Base-by-base conservation (phyloP, 1,284 basidiomycete species). In the Naganishia sp. region DNA sequence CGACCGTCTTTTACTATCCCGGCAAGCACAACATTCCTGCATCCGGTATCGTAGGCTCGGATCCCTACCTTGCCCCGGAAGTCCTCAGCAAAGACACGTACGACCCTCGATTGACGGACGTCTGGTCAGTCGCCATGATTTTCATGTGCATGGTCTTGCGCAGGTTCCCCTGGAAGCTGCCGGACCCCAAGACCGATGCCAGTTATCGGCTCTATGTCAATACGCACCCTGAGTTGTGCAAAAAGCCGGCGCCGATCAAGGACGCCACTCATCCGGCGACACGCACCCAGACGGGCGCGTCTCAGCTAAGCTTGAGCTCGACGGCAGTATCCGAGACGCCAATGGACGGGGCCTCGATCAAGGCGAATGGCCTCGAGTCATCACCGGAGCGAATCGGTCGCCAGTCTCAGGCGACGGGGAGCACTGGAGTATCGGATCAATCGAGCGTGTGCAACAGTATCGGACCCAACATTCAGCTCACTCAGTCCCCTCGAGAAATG, bases 71-170 rank as follows among this genome's bases (percentile, higher is more conserved):
- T 43, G 96, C 96, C 0, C 96, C 96, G 2, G 96, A 99, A 77
- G 95, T 99, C n/a, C 84, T 98, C 66, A 78, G 79, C 57, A 80
- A 82, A 67, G 86, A 88, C 68, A 84, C 85, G 39, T 99, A 99
- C 80, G 96, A 99, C 79, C 95, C 96, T 18, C 86, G 95, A 73
- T 89, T 98, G 81, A 94, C 94, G 13, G 96, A 99, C 75, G 94
- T 99, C 17, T 99, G 96, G 96, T 92, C 90, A 71, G 88, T 95
- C 52, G 96, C 92, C 63, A 94, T 99, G 81, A 99, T 99, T 74
- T 98, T 99, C 84, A 87, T 99, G 82, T 99, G 96, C 83, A 99
- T 99, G 96, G 84, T 96, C 68, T 85, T 99, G n/a, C 85, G 95
- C 58, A 86, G 96, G 57, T 99, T 99, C 84, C 96, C 96, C 2